These are phyloP conservation scores for Raphanus sativus DNA, from an alignment of 345 rosid species.

Conservation along the genomic window DNA sequence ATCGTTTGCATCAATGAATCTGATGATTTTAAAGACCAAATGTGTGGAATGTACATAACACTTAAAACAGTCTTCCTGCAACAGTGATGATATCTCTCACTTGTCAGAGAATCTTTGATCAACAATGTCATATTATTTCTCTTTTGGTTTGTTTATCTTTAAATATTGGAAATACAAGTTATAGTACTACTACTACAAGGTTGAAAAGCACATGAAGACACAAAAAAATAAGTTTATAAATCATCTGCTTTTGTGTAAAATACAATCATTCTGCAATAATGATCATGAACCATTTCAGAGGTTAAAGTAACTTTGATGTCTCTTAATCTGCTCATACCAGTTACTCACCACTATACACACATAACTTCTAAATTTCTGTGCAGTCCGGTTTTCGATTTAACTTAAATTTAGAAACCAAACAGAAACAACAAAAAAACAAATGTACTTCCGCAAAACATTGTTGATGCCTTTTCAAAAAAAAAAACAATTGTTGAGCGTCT, in stretches of 20 bases:
- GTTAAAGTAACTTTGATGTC: neutral
- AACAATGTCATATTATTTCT: slow-evolving; percentile 4
- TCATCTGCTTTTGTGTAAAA: neutral
- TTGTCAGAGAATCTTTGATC: slow-evolving; percentile 12
- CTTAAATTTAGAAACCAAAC: neutral
- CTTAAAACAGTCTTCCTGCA: slow-evolving; percentile 17
- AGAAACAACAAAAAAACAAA: neutral
- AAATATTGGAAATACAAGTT: slow-evolving; percentile 14
- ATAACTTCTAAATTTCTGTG: neutral
- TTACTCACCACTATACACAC: neutral
- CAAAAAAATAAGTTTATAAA: neutral
- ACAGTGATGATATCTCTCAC: slow-evolving; percentile 8
- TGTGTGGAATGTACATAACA: slow-evolving; percentile 40
- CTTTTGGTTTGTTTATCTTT: neutral
- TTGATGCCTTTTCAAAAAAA: neutral
- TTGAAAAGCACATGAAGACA: slow-evolving; percentile 18
- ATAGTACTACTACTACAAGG: neutral
- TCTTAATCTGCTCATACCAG: neutral
- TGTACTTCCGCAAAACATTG: neutral
- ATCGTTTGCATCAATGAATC: slow-evolving; percentile 22
- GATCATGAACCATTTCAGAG: neutral
- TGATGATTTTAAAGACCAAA: slow-evolving; percentile 25
- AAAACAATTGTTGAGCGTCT: neutral
- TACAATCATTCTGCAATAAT: neutral
- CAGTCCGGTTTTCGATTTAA: neutral